These are phyloP conservation scores for Fulvia fulva DNA, from an alignment of 2,329 filamentous ascomycete genomes.

Conservation along the genomic window DNA sequence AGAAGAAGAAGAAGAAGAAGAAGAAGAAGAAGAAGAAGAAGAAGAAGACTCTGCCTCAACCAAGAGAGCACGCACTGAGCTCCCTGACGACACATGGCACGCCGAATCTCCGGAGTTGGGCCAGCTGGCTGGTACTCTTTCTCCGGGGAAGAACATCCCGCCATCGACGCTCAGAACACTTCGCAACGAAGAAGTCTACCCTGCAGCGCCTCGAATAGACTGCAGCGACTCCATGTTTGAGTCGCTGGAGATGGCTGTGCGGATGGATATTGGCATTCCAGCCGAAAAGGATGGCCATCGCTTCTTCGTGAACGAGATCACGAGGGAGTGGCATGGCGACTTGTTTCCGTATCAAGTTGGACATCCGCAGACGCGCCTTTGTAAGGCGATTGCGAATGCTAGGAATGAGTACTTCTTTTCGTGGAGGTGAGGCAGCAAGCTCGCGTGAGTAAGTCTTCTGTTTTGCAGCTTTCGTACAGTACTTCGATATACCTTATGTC, in stretches of 20 bases:
- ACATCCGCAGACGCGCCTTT: slow-evolving; percentile 3
- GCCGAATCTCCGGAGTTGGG: no score
- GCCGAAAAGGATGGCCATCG: slow-evolving; percentile 4
- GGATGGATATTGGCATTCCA: slow-evolving; percentile 6
- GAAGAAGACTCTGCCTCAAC: no score
- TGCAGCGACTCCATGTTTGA: slow-evolving; percentile 5
- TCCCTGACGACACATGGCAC: background rate
- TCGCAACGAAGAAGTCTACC: background rate
- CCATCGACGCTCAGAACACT: no score
- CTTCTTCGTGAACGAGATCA: slow-evolving; percentile 11
- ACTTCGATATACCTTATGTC: no score
- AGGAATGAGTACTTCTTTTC: slow-evolving; percentile 1
- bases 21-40: no score
- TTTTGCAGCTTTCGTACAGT: no score
- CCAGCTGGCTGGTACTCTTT: no score
- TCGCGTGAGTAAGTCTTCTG: background rate
- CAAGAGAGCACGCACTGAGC: background rate
- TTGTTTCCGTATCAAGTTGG: slow-evolving; percentile 3
- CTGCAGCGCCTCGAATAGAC: background rate
- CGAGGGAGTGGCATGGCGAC: slow-evolving; percentile 6
- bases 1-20: no score
- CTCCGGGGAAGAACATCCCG: no score
- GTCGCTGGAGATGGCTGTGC: slow-evolving; percentile 6
- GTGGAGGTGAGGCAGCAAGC: no score
- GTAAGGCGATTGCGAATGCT: slow-evolving; percentile 3